These are phyloP conservation scores for Senecio squalidus DNA, from an alignment of 140 eudicot genomes.

Conservation along the genomic window DNA sequence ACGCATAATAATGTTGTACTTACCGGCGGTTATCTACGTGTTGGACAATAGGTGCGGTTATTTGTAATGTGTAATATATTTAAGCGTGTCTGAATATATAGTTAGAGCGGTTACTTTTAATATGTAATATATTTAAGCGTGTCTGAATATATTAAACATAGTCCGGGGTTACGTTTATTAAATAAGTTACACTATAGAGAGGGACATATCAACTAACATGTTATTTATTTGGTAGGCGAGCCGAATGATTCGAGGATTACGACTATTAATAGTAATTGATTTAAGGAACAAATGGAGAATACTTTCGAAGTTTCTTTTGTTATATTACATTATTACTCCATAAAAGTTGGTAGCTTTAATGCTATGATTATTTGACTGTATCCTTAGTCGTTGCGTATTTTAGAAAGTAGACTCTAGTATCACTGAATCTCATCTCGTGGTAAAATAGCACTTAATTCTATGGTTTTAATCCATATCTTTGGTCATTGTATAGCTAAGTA, in stretches of 20 bases:
- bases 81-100: too few species aligned
- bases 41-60: too few species aligned
- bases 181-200: neutral
- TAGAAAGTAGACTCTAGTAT: slow-evolving; percentile 4
- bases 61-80: too few species aligned
- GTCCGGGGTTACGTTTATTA: neutral
- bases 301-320: neutral
- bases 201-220: neutral
- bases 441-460: neutral
- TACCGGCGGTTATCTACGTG: too few species aligned
- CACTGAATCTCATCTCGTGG: neutral
- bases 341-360: neutral
- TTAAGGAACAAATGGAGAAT: neutral
- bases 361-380: neutral
- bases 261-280: neutral
- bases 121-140: too few species aligned
- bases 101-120: too few species aligned
- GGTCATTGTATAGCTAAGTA: neutral
- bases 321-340: neutral
- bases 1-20: too few species aligned
- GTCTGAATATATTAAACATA: too few species aligned
- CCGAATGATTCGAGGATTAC: neutral
- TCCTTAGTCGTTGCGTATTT: neutral
- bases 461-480: neutral
- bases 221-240: slow-evolving; percentile 1